Conservation (phyloP, 2,329 filamentous ascomycete genomes). For the Trichoderma citrinoviride region DNA sequence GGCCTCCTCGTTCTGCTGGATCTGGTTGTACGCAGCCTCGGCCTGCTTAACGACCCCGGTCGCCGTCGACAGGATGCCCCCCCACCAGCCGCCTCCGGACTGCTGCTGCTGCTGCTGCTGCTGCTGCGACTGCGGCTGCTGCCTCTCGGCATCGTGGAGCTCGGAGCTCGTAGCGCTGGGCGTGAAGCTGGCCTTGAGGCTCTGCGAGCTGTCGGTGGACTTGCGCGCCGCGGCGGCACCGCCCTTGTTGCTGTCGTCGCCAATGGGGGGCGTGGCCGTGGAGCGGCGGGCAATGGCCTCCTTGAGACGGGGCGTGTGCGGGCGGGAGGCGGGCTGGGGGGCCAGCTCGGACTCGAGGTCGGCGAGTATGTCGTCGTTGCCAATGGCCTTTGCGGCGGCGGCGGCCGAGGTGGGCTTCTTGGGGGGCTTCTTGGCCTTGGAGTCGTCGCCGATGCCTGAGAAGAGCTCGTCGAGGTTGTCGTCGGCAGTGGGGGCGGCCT, state of each 20-base stretch:
- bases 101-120: constrained; percentile 28
- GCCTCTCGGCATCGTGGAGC: constrained; percentile 55
- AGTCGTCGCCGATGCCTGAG: constrained; percentile 57
- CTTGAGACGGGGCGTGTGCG: constrained; percentile 75
- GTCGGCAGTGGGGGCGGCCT: constrained; percentile 53
- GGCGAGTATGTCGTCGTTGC: constrained; percentile 74
- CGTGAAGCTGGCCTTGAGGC: constrained; percentile 69
- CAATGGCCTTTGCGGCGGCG: constrained; percentile 47
- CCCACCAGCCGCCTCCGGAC: constrained; percentile 79
- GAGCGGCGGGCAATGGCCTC: constrained; percentile 47
- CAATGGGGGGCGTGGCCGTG: constrained; percentile 51
- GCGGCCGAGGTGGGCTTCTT: constrained; percentile 49
- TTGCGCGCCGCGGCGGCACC: constrained; percentile 52
- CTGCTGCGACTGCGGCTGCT: constrained; percentile 36
- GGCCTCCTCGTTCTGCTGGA: constrained; percentile 94
- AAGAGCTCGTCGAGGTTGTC: constrained; percentile 66
- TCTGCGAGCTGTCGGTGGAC: constrained; percentile 73
- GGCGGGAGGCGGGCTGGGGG: constrained; percentile 68
- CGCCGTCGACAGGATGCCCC: constrained; percentile 78
- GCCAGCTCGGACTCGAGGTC: constrained; percentile 76
- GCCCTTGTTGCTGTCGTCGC: constrained; percentile 57
- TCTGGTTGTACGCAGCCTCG: constrained; percentile 88
- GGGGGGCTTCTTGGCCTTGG: constrained; percentile 49
- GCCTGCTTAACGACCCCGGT: constrained; percentile 87
- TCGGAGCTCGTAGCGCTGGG: constrained; percentile 64